Evolutionary conservation across 2,329 filamentous ascomycete species (phyloP), one percentile per base, ranked within the genome.

Genomic region (Trichoderma sp.): DNA sequence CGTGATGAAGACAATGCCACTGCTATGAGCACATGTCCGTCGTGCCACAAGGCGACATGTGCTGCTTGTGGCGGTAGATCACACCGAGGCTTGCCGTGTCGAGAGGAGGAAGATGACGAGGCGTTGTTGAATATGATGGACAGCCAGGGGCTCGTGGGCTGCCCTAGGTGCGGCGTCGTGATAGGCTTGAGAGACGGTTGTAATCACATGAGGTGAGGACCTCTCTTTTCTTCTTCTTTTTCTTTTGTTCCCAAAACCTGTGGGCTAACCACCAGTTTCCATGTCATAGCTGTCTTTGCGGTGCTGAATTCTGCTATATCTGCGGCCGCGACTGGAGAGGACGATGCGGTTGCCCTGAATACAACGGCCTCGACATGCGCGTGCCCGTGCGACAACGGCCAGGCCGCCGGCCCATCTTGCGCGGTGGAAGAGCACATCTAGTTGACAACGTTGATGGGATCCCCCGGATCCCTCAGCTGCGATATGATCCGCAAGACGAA

Each of bases 51-150:
- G 18, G 21, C 39, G 14, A 78, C 76, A 6, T 78, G 77, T 5
- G 8, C 24, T 1, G 47, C 24, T 0, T 76, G 76, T 7, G 57
- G 71, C 5, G 66, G 28, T 6, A 53, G 12, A 62, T 70, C 66
- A 21, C 73, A 79, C 36, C 56, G 69, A 21, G 69, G 61, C 32
- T 34, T 71, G 47, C 69, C 69, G 7, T 71, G 69, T 8, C 32
- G 51, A 9, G 61, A 58, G 34, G 11, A 58, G 21, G 70, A 51
- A 1, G 61, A 53, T 8, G 62, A 65, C 56, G 77, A 77, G 67
- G 74, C 77, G 18, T 64, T 77, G 9, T 78, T 74, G 76, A 75
- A 74, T 21, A 73, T 66, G 3, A 78, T 78, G 77, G 76, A 78
- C 24, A 36, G n/a, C 1, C 73, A 77, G 11, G 67, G 51, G 5